phyloP scores from a whole-genome alignment of 1,139 yeast genomes.

The Diutina mesorugosa region DNA sequence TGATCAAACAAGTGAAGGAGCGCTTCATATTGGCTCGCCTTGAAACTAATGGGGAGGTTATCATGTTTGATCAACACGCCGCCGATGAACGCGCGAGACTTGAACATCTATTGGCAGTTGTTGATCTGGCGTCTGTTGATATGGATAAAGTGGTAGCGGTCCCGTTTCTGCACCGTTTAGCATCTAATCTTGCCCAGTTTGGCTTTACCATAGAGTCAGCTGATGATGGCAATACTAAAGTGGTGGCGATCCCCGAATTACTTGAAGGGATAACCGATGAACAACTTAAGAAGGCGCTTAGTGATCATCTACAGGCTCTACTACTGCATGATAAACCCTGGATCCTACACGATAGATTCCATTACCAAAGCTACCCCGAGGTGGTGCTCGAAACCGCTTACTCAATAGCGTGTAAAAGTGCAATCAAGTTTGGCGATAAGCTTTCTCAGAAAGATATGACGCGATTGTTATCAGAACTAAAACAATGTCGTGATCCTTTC shows the following conservation, averaged over 20 bases:
- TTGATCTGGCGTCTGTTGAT: conserved; percentile 8
- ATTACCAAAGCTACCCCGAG: conserved; percentile 20
- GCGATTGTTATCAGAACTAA: conserved; percentile 25
- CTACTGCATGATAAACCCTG: background rate
- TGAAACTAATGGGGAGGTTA: conserved; percentile 10
- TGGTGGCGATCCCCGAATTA: conserved; percentile 15
- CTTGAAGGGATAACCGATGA: conserved; percentile 24
- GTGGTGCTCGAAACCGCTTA: conserved; percentile 37
- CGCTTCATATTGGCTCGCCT: conserved; percentile 40
- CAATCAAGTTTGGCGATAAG: conserved; percentile 62
- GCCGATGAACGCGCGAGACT: conserved; percentile 57
- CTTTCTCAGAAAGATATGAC: conserved; percentile 32
- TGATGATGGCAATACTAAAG: conserved; percentile 15
- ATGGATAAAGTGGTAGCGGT: conserved; percentile 7
- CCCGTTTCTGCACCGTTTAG: conserved; percentile 6
- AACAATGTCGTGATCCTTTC: conserved; percentile 48
- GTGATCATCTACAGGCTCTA: background rate
- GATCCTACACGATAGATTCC: background rate
- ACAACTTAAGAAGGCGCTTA: background rate
- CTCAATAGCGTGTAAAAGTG: conserved; percentile 57
- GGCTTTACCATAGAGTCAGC: conserved; percentile 9
- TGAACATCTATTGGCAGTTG: conserved; percentile 31
- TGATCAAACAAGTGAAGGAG: conserved; percentile 40
- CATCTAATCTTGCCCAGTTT: background rate
- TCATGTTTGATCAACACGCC: conserved; percentile 66